Conservation (phyloP, 2,329 filamentous ascomycete genomes). For the Fusarium sulawesiense region DNA sequence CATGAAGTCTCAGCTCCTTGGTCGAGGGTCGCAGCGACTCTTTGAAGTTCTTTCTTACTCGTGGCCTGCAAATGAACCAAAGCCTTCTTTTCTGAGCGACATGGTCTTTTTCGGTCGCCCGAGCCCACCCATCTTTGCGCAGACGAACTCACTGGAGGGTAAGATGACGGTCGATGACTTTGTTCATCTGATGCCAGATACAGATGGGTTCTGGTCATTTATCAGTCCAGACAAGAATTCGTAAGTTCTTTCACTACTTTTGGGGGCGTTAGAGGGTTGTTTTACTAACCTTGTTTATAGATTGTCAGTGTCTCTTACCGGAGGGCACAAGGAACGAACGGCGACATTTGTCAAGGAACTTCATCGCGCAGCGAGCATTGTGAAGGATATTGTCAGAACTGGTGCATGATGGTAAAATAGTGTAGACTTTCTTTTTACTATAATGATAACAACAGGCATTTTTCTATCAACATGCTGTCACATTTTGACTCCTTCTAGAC, state of each 20-base stretch:
- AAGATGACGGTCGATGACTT: neutral
- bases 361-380: neutral
- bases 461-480: neutral
- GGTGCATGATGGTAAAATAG: neutral
- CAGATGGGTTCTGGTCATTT: neutral
- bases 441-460: neutral
- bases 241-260: neutral
- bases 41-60: neutral
- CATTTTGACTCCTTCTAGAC: too few species aligned
- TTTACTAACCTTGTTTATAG: neutral
- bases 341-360: neutral
- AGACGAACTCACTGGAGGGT: neutral
- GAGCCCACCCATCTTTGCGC: neutral
- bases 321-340: neutral
- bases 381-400: neutral
- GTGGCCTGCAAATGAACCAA: neutral
- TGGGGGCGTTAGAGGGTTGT: rapidly evolving
- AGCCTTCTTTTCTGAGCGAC: neutral
- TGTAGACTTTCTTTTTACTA: too few species aligned
- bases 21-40: neutral
- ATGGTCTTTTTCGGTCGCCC: neutral
- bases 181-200: conserved; percentile 5
- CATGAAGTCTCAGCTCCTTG: neutral
- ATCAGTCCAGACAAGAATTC: neutral
- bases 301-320: neutral